phyloP scores from a whole-genome alignment of 2,329 filamentous ascomycete genomes.

The Pseudogymnoascus verrucosus region DNA sequence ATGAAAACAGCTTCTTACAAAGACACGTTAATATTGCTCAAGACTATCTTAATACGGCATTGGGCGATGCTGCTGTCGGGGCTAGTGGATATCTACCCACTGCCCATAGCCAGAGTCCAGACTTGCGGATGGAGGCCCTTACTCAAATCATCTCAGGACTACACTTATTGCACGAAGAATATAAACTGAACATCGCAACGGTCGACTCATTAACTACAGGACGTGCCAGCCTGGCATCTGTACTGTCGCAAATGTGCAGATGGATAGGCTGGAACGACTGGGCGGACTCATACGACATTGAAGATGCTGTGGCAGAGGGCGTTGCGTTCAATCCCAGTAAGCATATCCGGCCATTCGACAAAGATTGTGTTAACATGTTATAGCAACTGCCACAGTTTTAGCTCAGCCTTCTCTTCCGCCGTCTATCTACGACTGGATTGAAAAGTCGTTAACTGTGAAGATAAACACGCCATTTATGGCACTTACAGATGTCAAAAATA shows the following conservation, averaged over 20 bases:
- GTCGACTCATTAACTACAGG: constrained; percentile 39
- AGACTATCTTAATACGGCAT: constrained; percentile 53
- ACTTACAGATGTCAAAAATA: constrained; percentile 36
- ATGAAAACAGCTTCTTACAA: constrained; percentile 45
- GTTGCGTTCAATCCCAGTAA: constrained; percentile 43
- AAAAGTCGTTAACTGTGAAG: constrained; percentile 30
- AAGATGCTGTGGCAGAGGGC: constrained; percentile 43
- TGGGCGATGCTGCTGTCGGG: constrained; percentile 48
- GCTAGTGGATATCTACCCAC: constrained; percentile 58
- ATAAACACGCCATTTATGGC: constrained; percentile 37
- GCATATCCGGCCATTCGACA: background rate
- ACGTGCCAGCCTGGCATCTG: constrained; percentile 51
- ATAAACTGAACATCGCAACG: constrained; percentile 63
- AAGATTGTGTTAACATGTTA: background rate
- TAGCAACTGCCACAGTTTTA: constrained; percentile 24
- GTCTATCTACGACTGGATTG: constrained; percentile 50
- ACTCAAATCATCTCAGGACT: constrained; percentile 65
- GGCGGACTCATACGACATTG: constrained; percentile 53
- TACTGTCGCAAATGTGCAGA: constrained; percentile 70
- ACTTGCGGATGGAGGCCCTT: constrained; percentile 50
- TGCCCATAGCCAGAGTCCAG: constrained; percentile 37
- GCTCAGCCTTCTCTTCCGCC: constrained; percentile 47
- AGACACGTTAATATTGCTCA: constrained; percentile 51
- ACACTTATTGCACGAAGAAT: constrained; percentile 82
- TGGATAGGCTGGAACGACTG: constrained; percentile 73